phyloP scores from a whole-genome alignment of 345 rosid genomes.

The Combretum micranthum region DNA sequence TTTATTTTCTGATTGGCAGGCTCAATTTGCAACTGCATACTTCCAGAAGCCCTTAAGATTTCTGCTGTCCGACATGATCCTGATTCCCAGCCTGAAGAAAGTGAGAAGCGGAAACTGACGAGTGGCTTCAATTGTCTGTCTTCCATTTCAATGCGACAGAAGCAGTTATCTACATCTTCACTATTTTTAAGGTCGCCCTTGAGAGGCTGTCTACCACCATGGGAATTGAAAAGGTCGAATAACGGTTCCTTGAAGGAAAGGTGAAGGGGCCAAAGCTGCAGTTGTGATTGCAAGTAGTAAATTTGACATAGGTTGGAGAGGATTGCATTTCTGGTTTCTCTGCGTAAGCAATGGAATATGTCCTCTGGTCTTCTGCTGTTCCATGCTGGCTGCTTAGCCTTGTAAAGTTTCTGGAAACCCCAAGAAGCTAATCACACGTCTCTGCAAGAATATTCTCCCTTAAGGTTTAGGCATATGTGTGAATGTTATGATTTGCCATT shows the following conservation, averaged over 20 bases:
- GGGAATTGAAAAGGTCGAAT: conserved; percentile 71
- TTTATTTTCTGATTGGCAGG: conserved; percentile 31
- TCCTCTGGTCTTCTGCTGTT: no score
- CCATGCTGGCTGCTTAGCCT: no score
- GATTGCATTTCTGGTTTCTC: no score
- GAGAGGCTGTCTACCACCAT: conserved; percentile 76
- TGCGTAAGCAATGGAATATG: no score
- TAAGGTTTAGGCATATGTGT: no score
- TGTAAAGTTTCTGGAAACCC: no score
- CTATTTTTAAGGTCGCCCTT: conserved; percentile 66
- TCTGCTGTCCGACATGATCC: conserved; percentile 57
- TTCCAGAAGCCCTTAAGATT: conserved; percentile 73
- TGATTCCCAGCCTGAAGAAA: conserved; percentile 42
- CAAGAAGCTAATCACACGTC: no score
- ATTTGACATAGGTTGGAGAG: no score
- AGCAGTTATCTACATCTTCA: conserved; percentile 65
- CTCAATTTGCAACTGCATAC: conserved; percentile 84
- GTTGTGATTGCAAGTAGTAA: no score
- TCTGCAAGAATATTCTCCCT: no score
- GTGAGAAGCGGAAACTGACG: conserved; percentile 61
- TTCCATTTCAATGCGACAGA: conserved; percentile 81
- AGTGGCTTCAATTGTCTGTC: conserved; percentile 62
- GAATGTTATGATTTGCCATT: no score
- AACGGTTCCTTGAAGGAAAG: conserved; percentile 63
- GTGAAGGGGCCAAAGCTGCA: conserved; percentile 17